A percentile compares a stretch with the other conserved stretches of the same genome.
phyloP scores from a whole-genome alignment of 2,329 filamentous ascomycete genomes.

The Trichoderma harzianum region DNA sequence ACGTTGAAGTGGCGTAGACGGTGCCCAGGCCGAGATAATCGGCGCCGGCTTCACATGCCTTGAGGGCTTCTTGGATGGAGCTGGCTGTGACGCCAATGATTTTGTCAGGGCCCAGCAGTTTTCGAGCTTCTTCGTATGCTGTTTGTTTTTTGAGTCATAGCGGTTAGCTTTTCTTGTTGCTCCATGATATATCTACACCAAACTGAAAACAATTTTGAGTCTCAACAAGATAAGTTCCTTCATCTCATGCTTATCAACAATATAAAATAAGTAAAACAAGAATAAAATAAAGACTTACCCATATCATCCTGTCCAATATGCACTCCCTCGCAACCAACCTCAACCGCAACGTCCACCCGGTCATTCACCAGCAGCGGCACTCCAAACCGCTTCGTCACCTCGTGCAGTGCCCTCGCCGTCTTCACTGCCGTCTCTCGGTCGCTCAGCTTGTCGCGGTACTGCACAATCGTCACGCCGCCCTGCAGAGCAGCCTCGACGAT shows the following conservation, averaged over 20 bases:
- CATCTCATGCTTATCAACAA: background rate
- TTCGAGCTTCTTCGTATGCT: constrained; percentile 52
- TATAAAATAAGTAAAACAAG: background rate
- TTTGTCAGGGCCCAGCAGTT: constrained; percentile 67
- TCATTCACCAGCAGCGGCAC: constrained; percentile 92
- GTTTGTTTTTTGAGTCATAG: background rate
- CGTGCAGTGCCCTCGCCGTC: constrained; percentile 69
- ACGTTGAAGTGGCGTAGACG: constrained; percentile 81
- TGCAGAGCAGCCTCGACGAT: constrained; percentile 73
- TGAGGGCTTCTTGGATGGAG: constrained; percentile 66
- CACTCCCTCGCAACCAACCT: constrained; percentile 83
- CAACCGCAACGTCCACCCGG: constrained; percentile 81
- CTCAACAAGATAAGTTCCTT: background rate
- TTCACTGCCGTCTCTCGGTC: constrained; percentile 69
- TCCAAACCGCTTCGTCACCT: constrained; percentile 60
- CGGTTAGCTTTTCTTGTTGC: background rate
- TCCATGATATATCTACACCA: background rate
- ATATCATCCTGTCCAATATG: constrained; percentile 96
- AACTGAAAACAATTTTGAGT: background rate
- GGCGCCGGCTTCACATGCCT: constrained; percentile 71
- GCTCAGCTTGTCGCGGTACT: constrained; percentile 84
- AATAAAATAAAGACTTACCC: constrained; percentile 45
- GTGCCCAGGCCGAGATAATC: constrained; percentile 91
- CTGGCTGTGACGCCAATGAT: constrained; percentile 90
- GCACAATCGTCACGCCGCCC: constrained; percentile 81